A percentile compares a stretch with the other conserved stretches of the same genome.
These are phyloP conservation scores for Podospora pseudoanserina DNA, from an alignment of 495 filamentous ascomycete genomes.

Conservation along the genomic window DNA sequence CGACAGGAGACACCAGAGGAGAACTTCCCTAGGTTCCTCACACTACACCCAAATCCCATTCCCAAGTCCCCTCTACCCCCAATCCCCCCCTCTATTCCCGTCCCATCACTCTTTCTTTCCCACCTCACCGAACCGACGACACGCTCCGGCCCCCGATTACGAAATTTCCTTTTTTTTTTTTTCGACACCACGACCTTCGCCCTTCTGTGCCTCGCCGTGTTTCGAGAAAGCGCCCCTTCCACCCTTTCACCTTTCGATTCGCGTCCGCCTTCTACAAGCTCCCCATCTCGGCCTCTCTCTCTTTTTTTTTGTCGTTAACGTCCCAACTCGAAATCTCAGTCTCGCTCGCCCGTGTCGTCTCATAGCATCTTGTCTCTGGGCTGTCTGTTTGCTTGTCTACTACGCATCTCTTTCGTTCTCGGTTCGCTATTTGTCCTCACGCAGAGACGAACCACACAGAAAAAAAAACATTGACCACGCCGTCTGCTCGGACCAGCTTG, in stretches of 20 bases:
- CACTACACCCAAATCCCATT: constrained; percentile 21
- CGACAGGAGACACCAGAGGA: constrained; percentile 8
- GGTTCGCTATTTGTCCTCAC: constrained; percentile 7
- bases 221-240: constrained; percentile 26
- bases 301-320: constrained; percentile 11
- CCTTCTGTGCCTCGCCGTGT: constrained; percentile 21
- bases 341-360: constrained; percentile 9
- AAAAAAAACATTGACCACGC: background rate
- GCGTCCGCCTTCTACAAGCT: constrained; percentile 9
- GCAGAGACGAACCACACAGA: constrained; percentile 6
- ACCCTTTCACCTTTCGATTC: constrained; percentile 30
- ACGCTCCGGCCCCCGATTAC: constrained; percentile 17
- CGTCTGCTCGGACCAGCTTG: constrained; percentile 7
- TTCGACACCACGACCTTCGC: constrained; percentile 12
- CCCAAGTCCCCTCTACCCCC: constrained; percentile 38
- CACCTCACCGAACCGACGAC: constrained; percentile 21
- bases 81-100: background rate
- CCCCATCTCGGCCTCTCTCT: background rate
- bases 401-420: constrained; percentile 4
- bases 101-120: constrained; percentile 43
- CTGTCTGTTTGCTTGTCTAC: background rate
- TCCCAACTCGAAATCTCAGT: constrained; percentile 13
- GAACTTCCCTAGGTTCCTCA: constrained; percentile 19
- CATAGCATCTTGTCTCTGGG: constrained; percentile 4
- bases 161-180: constrained; percentile 7